Evolutionary conservation across 2,329 filamentous ascomycete species (phyloP), one percentile per base, ranked within the genome.

Genomic region (Pseudocercospora ulei): DNA sequence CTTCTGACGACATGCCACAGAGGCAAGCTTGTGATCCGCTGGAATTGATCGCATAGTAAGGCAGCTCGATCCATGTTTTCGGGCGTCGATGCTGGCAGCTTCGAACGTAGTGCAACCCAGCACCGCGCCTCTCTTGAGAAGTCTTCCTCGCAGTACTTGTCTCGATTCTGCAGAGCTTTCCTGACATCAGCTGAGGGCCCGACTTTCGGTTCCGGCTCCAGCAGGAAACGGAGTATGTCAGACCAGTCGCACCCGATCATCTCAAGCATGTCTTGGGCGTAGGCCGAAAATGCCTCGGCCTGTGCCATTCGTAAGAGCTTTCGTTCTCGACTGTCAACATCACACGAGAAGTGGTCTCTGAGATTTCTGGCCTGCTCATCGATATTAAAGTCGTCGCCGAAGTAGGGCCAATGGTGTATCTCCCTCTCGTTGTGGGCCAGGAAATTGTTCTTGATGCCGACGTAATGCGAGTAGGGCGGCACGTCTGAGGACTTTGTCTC

Each of bases 1-100:
- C 55, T 55, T 33, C 57, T 46, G 9, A 56, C 62, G 16, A 67
- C 46, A 23, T 66, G 63, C 63, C 63, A 67, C 2, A 67, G 41
- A 23, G 57, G 62, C 36, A 66, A 58, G 1, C 50, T 48, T 9
- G 58, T 55, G 12, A 58, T 50, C 3, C 54, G 48, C 9, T 58
- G 46, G 20, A 67, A 63, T 4, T 51, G 52, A 12, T 60, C 53
- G 41, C 63, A 65, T 3, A 61, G 51, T 3, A 60, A 38, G 7
- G 56, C 62, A 5, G 62, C 56, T 34, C 56, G 48, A 9, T 52
- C 54, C 3, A 65, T 35, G 5, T 43, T 44, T 3, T 39, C 43
- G 3, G 51, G 27, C 1, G 22, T 48, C 1, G 58, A 47, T 13
- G 45, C n/a, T 3, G 53, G 47, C 2, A 67, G 51, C 9, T 44